Percentiles rank a stretch among this genome's conserved stretches.
phyloP scores from a whole-genome alignment of 2,329 filamentous ascomycete species.

The Hypoxylon sp. region DNA sequence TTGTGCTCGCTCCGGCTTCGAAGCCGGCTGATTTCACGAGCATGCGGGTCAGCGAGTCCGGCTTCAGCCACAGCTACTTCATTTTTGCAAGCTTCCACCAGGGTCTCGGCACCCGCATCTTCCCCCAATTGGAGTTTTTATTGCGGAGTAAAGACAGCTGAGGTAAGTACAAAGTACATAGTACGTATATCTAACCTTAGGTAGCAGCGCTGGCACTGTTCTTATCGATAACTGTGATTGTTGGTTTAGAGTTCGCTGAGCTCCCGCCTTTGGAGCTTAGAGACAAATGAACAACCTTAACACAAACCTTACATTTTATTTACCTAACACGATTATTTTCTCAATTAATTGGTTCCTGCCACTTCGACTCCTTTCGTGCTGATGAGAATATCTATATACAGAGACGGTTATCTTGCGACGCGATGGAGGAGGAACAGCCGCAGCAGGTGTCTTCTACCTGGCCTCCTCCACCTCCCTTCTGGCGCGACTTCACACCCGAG shows the following conservation, averaged over 20 bases:
- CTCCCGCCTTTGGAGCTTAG: neutral
- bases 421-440: conserved; percentile 53
- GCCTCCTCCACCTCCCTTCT: conserved; percentile 91
- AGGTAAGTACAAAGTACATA: neutral
- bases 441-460: conserved; percentile 75
- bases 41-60: conserved; percentile 29
- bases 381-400: neutral
- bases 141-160: conserved; percentile 21
- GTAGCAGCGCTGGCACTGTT: neutral
- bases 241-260: neutral
- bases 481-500: conserved; percentile 85
- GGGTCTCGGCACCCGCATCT: conserved; percentile 25
- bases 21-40: conserved; percentile 21
- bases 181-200: conserved; percentile 2
- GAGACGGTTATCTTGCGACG: neutral
- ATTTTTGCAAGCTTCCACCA: neutral
- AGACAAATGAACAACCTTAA: neutral
- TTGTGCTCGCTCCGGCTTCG: conserved; percentile 24
- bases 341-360: neutral
- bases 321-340: neutral
- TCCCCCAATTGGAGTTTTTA: conserved; percentile 34
- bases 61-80: conserved; percentile 31
- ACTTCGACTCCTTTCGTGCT: neutral
- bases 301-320: neutral
- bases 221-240: conserved; percentile 16